Evolutionary conservation across 352 stramenopile species (phyloP).

Genomic region (Bremia lactucae): DNA sequence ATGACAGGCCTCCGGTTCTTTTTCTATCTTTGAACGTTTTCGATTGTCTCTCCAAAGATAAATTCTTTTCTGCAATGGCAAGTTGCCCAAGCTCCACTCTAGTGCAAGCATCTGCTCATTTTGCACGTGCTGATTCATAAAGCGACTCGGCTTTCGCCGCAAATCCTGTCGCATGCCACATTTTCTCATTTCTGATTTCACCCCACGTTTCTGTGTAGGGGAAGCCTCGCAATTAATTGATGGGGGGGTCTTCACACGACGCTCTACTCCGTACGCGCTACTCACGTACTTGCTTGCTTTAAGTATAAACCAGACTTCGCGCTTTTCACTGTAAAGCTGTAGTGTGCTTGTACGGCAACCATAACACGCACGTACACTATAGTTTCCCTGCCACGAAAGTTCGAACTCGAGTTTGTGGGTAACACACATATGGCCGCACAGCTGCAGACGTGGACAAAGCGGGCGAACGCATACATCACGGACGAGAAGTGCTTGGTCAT

Average conservation of each 20-base stretch:
- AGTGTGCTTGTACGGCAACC: constrained; percentile 38
- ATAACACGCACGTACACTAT: constrained; percentile 35
- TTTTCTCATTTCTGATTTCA: not conserved
- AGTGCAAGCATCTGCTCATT: constrained; percentile 40
- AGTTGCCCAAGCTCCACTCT: constrained; percentile 61
- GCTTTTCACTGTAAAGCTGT: constrained; percentile 31
- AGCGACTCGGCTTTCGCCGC: constrained; percentile 18
- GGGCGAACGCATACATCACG: constrained; percentile 47
- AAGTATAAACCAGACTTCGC: constrained; percentile 58
- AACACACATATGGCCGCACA: constrained; percentile 42
- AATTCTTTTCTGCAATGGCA: constrained; percentile 28
- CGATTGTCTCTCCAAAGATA: constrained; percentile 57
- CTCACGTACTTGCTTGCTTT: constrained; percentile 10
- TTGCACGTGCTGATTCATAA: constrained; percentile 22
- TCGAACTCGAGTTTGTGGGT: constrained; percentile 41
- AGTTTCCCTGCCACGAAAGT: constrained; percentile 32
- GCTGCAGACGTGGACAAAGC: constrained; percentile 37
- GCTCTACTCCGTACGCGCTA: constrained; percentile 24
- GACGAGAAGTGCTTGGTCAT: constrained; percentile 31
- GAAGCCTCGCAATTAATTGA: not conserved
- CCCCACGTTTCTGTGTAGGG: not conserved
- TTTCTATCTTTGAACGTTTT: constrained; percentile 34
- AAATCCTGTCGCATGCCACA: constrained; percentile 1
- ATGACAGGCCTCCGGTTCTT: constrained; percentile 6
- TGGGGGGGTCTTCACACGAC: constrained; percentile 10